Conservation (phyloP, 164 flowering plant species). For the Houttuynia cordata region DNA sequence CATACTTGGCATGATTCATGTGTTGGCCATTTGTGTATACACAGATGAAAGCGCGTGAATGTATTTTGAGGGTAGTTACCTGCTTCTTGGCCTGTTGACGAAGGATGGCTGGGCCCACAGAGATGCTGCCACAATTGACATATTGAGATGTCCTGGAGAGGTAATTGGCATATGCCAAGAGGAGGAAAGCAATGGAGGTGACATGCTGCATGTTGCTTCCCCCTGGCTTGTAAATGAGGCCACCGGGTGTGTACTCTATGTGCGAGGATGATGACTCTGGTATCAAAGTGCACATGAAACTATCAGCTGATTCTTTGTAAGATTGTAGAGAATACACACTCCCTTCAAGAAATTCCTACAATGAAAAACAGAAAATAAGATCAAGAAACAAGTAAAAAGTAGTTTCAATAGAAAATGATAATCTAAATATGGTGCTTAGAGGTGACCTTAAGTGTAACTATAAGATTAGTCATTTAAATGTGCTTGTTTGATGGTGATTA, state of each 20-base stretch:
- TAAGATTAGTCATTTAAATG: neutral
- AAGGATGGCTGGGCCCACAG: slow-evolving; percentile 39
- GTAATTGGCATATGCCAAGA: slow-evolving; percentile 74
- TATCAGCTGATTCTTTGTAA: slow-evolving; percentile 77
- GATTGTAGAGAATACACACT: slow-evolving; percentile 41
- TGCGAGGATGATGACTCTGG: slow-evolving; percentile 69
- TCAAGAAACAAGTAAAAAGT: neutral
- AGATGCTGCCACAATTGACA: slow-evolving; percentile 50
- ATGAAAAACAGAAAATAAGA: neutral
- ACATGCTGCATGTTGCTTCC: slow-evolving; percentile 93
- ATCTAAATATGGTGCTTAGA: too few relatives aligned
- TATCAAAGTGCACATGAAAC: slow-evolving; percentile 82
- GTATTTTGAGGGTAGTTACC: slow-evolving; percentile 3
- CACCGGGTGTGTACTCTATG: slow-evolving; percentile 78
- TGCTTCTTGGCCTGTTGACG: slow-evolving; percentile 48
- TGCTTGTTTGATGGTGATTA: neutral
- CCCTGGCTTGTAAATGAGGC: slow-evolving; percentile 82
- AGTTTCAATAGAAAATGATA: too few relatives aligned
- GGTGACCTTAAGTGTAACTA: too few relatives aligned
- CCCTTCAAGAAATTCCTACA: slow-evolving; percentile 80
- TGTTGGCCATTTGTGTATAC: too few relatives aligned
- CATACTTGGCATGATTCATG: too few relatives aligned
- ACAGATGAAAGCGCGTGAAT: neutral
- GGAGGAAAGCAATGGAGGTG: slow-evolving; percentile 73
- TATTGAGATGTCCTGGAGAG: slow-evolving; percentile 41